phyloP scores from a whole-genome alignment of 495 filamentous ascomycete genomes.

The Rhizodiscina lignyota region DNA sequence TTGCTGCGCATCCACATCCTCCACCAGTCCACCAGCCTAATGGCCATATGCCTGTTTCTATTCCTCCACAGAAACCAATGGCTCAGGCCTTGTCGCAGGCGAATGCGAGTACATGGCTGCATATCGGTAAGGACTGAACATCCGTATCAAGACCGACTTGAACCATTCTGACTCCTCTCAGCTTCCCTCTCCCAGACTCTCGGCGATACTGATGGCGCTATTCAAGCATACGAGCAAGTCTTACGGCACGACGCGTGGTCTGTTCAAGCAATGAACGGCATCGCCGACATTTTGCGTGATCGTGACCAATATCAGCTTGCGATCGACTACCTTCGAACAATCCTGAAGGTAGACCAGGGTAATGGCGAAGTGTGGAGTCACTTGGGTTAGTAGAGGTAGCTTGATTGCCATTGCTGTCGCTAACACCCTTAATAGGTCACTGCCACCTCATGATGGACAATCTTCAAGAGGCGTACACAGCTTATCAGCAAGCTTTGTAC shows the following conservation, averaged over 20 bases:
- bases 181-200: constrained; percentile 76
- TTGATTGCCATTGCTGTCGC: too few relatives aligned
- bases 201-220: constrained; percentile 75
- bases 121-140: constrained; percentile 51
- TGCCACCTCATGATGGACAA: constrained; percentile 99
- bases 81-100: constrained; percentile 43
- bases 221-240: constrained; percentile 76
- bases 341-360: constrained; percentile 71
- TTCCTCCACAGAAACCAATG: constrained; percentile 34
- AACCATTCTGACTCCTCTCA: constrained; percentile 21
- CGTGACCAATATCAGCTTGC: constrained; percentile 90
- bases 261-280: constrained; percentile 83
- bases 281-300: constrained; percentile 75
- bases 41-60: too few relatives aligned
- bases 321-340: constrained; percentile 80
- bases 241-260: constrained; percentile 78
- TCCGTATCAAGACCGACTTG: constrained; percentile 1
- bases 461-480: constrained; percentile 90
- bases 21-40: too few relatives aligned
- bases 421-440: constrained; percentile 48
- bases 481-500: constrained; percentile 89
- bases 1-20: too few relatives aligned
- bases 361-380: constrained; percentile 97
- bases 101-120: constrained; percentile 86
- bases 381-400: constrained; percentile 56